Evolutionary conservation across 176 grass and related monocot genomes (phyloP), one percentile per base, ranked within the genome.

Genomic region (Zoysia pacifica): DNA sequence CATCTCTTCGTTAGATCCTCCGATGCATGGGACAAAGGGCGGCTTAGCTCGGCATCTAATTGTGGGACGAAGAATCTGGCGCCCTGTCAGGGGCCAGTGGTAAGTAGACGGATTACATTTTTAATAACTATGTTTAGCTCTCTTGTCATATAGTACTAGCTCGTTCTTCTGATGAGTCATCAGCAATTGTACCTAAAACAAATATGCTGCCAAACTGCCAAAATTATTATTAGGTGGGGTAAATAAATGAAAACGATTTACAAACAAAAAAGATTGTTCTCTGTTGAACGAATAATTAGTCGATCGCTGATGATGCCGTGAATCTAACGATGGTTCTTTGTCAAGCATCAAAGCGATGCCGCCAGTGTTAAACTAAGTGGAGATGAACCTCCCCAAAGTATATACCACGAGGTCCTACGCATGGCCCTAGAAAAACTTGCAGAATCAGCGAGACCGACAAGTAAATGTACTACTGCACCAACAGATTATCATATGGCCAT

Each of bases 71-170:
- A 18, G 15, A 56, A 56, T 56, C 18, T 77, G 65, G 62, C 40
- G 13, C 12, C 66, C 85, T 77, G 81, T 77, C 66, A 77, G 48
- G 50, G 48, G 54, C 59, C 73, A 70, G 15, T 82, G 54, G 53
- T 8, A 20, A 86, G 84, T 18, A 60, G 7, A 47, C 39, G 37
- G 9, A 19, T 38, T 51, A 51, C 2, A 13, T 6, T 53, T 75
- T 40, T 28, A 28, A 28, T 28, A 47, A 66, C 18, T 55, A 38
- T 39, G 64, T 12, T 80, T 51, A 74, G 35, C 46, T 1, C 11
- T 2, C 4, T 28, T 28, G 28, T 28, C 28, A 28, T 79, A 18
- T 9, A 49, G 48, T 49, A 7, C 50, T 9, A 13, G 9, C 46
- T 49, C 45, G 52, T 56, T 70, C 67, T 8, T 37, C 48, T 15